Base-by-base conservation (phyloP, 179 eudicot species). In the Heliamphora pulchella region DNA sequence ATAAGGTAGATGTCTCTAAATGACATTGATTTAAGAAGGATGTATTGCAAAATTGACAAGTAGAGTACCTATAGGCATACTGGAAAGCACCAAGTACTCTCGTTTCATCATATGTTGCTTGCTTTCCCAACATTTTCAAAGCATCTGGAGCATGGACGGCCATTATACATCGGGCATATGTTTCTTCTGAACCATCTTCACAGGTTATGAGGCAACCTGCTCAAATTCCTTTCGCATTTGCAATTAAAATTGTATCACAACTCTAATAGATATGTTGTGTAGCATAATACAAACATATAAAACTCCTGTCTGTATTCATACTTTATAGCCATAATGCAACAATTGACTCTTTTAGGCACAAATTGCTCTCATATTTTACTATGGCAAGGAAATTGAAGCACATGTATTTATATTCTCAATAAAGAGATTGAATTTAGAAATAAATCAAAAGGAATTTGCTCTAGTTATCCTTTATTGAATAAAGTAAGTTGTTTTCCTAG, bases 91-190 rank as follows among this genome's bases (percentile, higher is more conserved):
- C 97, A 14, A 95, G 89, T 75, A 95, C 80, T 87, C 92, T 84
- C 9, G 8, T 69, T 89, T 95, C 98, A 70, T 95, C 92, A 76
- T 80, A 79, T 44, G 98, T 91, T 59, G 94, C 97, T 75, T 91
- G 86, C 61, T 86, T 83, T 74, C 97, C 97, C 81, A 95, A 82
- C 80, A 95, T 76, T 79, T 81, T 84, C 75, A 95, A 76, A 63
- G 97, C 89, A 79, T 95, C 97, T 1, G 98, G 97, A 13, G 97
- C 97, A 82, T 93, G 98, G 59, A 79, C 80, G 51, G 92, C 98
- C 55, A 95, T 76, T 67, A 95, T 91, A 87, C 98, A 95, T 71
- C 87, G 86, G 75, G 88, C 86, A 59, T 82, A 93, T 48, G 77
- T 74, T 61, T 92, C 93, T 80, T 90, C 73, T 61, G 91, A 85